These are phyloP conservation scores for Daldinia bambusicola DNA, from an alignment of 495 filamentous ascomycete genomes.

Conservation along the genomic window DNA sequence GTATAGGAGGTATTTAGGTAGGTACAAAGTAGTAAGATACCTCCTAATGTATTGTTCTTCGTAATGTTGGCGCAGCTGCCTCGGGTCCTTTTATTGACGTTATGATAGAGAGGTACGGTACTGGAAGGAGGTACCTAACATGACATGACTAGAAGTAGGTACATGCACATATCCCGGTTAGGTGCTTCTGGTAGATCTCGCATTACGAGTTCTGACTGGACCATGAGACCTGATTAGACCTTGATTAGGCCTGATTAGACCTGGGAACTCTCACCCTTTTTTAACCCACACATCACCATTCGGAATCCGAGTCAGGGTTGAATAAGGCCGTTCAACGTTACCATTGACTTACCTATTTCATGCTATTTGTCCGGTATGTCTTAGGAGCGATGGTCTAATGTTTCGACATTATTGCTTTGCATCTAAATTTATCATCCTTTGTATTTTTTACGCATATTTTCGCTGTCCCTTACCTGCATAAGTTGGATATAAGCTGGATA, in stretches of 20 bases:
- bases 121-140: no score
- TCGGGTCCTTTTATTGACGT: no score
- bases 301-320: constrained; percentile 16
- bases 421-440: neutral
- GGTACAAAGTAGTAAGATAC: no score
- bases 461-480: neutral
- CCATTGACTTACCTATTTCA: constrained; percentile 32
- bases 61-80: no score
- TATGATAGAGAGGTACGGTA: no score
- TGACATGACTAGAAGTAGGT: no score
- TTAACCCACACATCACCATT: constrained; percentile 30
- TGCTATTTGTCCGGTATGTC: constrained; percentile 5
- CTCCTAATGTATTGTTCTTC: no score
- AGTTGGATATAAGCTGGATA: no score
- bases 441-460: neutral
- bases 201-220: constrained; percentile 30
- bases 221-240: constrained; percentile 7
- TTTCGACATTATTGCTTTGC: constrained; percentile 39
- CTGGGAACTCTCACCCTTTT: constrained; percentile 12
- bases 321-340: constrained; percentile 39
- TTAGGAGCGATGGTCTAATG: constrained; percentile 30
- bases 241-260: constrained; percentile 11
- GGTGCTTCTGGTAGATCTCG: constrained; percentile 2
- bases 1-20: no score
- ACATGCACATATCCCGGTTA: neutral